These are phyloP conservation scores for Paramyrothecium sp. DNA, from an alignment of 2,329 filamentous ascomycete genomes.

Conservation along the genomic window DNA sequence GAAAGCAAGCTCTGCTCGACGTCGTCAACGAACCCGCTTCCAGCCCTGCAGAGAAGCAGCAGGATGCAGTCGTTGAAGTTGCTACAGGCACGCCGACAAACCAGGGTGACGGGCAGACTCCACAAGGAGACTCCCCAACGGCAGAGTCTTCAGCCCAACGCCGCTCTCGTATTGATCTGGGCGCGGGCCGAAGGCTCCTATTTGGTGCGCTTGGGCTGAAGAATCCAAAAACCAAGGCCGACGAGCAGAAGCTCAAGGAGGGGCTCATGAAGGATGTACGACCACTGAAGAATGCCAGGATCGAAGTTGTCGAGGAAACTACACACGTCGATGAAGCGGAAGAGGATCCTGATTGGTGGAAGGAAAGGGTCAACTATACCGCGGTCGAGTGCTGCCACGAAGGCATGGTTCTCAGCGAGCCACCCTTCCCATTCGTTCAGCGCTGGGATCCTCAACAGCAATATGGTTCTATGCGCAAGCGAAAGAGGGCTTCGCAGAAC, in stretches of 20 bases:
- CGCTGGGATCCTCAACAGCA: slow-evolving; percentile 80
- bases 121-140: background rate
- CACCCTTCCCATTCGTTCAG: slow-evolving; percentile 87
- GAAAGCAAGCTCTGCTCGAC: slow-evolving; percentile 39
- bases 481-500: slow-evolving; percentile 45
- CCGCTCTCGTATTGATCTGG: slow-evolving; percentile 40
- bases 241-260: slow-evolving; percentile 61
- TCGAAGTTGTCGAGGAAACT: slow-evolving; percentile 17
- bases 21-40: slow-evolving; percentile 15
- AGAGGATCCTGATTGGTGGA: slow-evolving; percentile 65
- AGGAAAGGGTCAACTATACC: slow-evolving; percentile 67
- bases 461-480: slow-evolving; percentile 39
- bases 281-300: slow-evolving; percentile 34
- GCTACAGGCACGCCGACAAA: slow-evolving; percentile 6
- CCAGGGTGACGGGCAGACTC: background rate
- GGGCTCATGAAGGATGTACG: slow-evolving; percentile 56
- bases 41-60: slow-evolving; percentile 3
- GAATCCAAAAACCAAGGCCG: slow-evolving; percentile 65
- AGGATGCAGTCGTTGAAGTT: background rate
- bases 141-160: slow-evolving; percentile 5
- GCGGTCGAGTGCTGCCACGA: slow-evolving; percentile 85
- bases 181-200: slow-evolving; percentile 64
- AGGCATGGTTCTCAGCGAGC: slow-evolving; percentile 65
- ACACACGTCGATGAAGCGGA: slow-evolving; percentile 16
- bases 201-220: slow-evolving; percentile 72